Evolutionary conservation across 225 moss, liverwort and hornwort genomes (phyloP), one percentile per base, ranked within the genome.

Genomic region (Climacium dendroides): DNA sequence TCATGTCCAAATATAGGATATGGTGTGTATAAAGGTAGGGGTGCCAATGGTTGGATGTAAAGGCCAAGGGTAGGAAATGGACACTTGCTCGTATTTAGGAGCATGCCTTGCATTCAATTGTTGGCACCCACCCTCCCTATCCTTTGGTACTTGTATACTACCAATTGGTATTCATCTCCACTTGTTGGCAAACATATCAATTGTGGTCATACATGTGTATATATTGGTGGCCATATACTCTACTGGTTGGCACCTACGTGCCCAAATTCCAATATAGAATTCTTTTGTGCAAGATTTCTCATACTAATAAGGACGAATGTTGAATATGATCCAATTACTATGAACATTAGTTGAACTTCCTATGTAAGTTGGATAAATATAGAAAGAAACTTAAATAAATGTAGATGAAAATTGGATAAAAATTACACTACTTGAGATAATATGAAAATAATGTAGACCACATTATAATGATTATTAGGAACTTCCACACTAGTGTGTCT

Each of bases 191-290:
- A 0, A 13, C 10, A 65, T 65, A 65, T 65, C 65, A 19, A 18
- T 9, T 63, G 18, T 63, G 9, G 64, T 64, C 1, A 2, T 34
- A 64, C 5, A 65, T 35, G 28, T 28, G 28, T 28, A 60, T 62
- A 7, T 7, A 62, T 30, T 66, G 7, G 37, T 4, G 4, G 6
- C 3, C 1, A 11, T 3, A 20, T 6, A 23, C 6, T 6, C n/a
- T n/a, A n/a, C 4, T 0, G 0, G 11, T 11, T 35, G 11, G 35
- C n/a, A 65, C 19, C 35, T 19, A 19, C 11, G 1, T 6, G 6
- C n/a, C 6, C 11, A n/a, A 65, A 20, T n/a, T 66, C 2, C 11
- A 66, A 66, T 4, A 11, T n/a, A 0, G 11, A 19, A 66, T 35
- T 65, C 11, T 1, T 19, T 19, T 10, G 11, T 10, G 19, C 3